Base-by-base conservation (phyloP, 192 early-diverging fungal genomes). In the Umbelopsis isabellina region DNA sequence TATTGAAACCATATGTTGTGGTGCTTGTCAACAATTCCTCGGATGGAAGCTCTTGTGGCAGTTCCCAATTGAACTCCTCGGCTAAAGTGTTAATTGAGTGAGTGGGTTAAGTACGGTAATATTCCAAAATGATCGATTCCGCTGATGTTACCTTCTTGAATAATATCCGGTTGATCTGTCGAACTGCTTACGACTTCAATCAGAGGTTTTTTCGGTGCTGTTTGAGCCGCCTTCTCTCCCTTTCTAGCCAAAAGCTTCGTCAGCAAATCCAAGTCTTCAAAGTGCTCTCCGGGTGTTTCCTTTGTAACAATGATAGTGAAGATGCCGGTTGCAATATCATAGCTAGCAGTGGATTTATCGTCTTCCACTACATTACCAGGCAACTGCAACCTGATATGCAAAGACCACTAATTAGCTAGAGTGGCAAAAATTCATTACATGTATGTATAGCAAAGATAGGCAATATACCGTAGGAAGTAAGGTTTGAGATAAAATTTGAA, bases 401-500 rank as follows among this genome's bases (percentile, higher is more conserved):
- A 30, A 18, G 4, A 12, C 12, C 18, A 6, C 20, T 64, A n/a
- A n/a, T 49, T 73, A 10, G 12, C 0, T 15, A 46, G 23, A 55
- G 55, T 25, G 5, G 16, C 27, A 35, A 2, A 35, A 13, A 33
- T 18, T 18, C 20, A 16, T 49, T 20, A 49, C 18, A 49, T 16
- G 15, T 16, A 49, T 6, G 22, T 5, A 13, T 13, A 21, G 12
- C 20, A 52, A 9, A 7, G 21, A 21, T 7, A 52, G 20, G 37
- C 16, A 61, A 61, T 18, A 4, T 68, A 91, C 88, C 95, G 83
- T 18, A 98, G 84, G 73, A 95, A 99, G 82, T 99, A 99, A 1
- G 96, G 97, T 45, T 86, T 85, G 50, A 93, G 83, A 74, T 88
- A 91, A 70, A 99, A 97, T 72, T 89, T 91, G 82, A 99, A 93